Conservation (phyloP, 2,329 filamentous ascomycete genomes). For the Stachybotrys echinatus region DNA sequence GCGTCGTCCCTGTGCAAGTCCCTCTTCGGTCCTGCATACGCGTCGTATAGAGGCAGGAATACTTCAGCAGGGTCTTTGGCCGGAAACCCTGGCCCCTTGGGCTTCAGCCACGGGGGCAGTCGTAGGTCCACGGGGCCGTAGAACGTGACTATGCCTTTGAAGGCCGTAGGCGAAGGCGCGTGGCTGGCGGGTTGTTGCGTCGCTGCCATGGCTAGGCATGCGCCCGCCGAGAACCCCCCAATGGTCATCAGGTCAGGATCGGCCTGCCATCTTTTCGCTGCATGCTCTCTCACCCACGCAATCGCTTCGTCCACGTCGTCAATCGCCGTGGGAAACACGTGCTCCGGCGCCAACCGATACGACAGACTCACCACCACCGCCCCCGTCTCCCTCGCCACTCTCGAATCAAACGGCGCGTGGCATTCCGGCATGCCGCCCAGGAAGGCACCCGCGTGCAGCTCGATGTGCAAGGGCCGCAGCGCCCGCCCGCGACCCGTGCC, state of each 20-base stretch:
- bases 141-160: slow-evolving; percentile 34
- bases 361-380: slow-evolving; percentile 43
- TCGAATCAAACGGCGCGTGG: slow-evolving; percentile 24
- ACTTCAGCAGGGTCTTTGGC: slow-evolving; percentile 30
- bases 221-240: slow-evolving; percentile 38
- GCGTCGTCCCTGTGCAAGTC: slow-evolving; percentile 20
- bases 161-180: slow-evolving; percentile 13
- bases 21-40: slow-evolving; percentile 30
- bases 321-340: slow-evolving; percentile 41
- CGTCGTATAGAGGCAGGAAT: slow-evolving; percentile 35
- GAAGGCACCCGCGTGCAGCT: slow-evolving; percentile 38
- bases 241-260: slow-evolving; percentile 35
- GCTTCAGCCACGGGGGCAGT: slow-evolving; percentile 32
- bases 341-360: slow-evolving; percentile 46
- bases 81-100: slow-evolving; percentile 23
- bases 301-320: slow-evolving; percentile 41
- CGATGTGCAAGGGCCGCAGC: slow-evolving; percentile 35
- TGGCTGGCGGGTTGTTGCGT: slow-evolving; percentile 20
- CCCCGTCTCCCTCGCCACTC: slow-evolving; percentile 30
- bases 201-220: slow-evolving; percentile 33
- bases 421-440: slow-evolving; percentile 36
- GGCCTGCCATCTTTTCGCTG: slow-evolving; percentile 25
- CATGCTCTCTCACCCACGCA: slow-evolving; percentile 31
- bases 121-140: slow-evolving; percentile 35
- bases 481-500: slow-evolving; percentile 9